Evolutionary conservation across 192 early-diverging fungal genomes (phyloP).

Genomic region (Entomortierella parvispora): DNA sequence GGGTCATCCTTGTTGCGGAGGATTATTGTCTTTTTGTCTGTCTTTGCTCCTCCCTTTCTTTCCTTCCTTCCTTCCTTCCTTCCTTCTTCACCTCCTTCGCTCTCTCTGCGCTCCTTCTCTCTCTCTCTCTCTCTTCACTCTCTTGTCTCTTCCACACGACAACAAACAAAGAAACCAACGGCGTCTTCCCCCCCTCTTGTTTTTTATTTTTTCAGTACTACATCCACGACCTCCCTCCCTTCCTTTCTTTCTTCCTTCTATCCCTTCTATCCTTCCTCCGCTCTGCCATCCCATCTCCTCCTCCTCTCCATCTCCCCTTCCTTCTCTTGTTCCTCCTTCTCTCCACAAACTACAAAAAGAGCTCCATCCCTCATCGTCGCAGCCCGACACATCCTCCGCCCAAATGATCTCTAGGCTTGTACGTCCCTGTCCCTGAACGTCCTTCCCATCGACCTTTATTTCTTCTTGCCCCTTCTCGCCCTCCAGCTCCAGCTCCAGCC

Average conservation of each 20-base stretch:
- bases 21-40: too few species aligned
- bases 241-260: background rate
- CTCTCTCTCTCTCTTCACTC: background rate
- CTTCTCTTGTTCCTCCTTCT: background rate
- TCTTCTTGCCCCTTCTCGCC: background rate
- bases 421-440: too few species aligned
- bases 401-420: slow-evolving; percentile 46
- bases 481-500: background rate
- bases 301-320: background rate
- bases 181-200: background rate
- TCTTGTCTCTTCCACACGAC: background rate
- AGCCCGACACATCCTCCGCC: background rate
- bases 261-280: background rate
- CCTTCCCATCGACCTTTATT: too few species aligned
- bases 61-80: background rate
- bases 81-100: background rate
- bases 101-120: background rate
- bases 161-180: too few species aligned
- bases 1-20: too few species aligned
- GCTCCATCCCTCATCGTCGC: background rate
- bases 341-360: background rate
- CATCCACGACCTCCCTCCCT: background rate
- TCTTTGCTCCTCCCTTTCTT: background rate
- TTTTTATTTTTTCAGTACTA: background rate
- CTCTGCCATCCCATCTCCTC: slow-evolving; percentile 1